Evolutionary conservation across 2,329 filamentous ascomycete genomes (phyloP), one percentile per base, ranked within the genome.

Genomic region (Fusarium zealandicum): DNA sequence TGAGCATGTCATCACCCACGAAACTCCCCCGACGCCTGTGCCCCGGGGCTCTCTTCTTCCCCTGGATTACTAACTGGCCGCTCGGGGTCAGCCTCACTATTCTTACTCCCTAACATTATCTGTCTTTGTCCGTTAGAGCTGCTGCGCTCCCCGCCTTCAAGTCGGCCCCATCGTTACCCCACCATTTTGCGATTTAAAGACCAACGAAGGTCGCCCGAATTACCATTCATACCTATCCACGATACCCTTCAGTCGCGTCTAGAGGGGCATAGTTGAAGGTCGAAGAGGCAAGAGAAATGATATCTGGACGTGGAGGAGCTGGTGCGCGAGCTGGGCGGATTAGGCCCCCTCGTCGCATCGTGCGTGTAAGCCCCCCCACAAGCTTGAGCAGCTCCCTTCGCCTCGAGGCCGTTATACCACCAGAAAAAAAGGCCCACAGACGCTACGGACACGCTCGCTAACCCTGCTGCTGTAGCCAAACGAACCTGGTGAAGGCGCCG

Each of bases 401-500:
- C 31, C 18, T 22, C 35, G 14, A 39, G 18, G 11, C 18, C 10
- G n/a, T 13, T 12, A 10, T 16, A 30, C 17, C 33, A 5, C 14
- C 27, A 42, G 35, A 11, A 37, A 17, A 20, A 20, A 6, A 6
- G 25, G 16, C 10, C 16, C 20, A 13, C 16, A 25, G 8, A 5
- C 18, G 17, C 30, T 12, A 25, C 22, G 9, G 11, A 31, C 32
- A 36, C 51, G 22, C n/a, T 20, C 37, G n/a, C 64, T 65, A 72
- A 75, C 35, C 38, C 61, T 20, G 38, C 54, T 6, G 25, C 3
- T 30, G 32, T 55, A 76, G 73, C 66, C 72, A 6, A 73, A 70
- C 45, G 72, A 60, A 28, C 42, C 74, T 14, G 82, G 78, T 56
- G 86, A 88, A 61, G 80, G 82, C 9, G 81, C 89, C 65, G 91